Base-by-base conservation (phyloP, 129 eudicot species). In the Centrapalus pauciflorus region DNA sequence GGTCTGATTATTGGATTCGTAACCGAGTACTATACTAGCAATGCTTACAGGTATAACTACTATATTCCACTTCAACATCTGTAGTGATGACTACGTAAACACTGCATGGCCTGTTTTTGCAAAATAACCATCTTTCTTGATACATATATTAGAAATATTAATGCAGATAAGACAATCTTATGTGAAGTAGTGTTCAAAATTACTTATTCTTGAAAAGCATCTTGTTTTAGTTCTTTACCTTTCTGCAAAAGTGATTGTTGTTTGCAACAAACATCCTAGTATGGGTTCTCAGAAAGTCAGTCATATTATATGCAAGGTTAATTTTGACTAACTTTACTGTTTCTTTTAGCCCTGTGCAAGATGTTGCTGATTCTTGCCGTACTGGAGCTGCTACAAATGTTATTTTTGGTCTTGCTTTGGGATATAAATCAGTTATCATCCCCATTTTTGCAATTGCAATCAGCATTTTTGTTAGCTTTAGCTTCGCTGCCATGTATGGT, bases 361-460 rank as follows among this genome's bases (percentile, higher is more conserved):
- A 89, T 55, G 96, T 89, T 70, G 96, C 96, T 55, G 96, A 89
- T 67, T 85, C 96, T 16, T 89, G 96, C 85, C 87, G 93, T 13
- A 89, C 96, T 7, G 96, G 96, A 72, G 96, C 96, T 69, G 96
- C 96, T 14, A 89, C 96, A 30, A 88, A 88, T 64, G 87, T 88
- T 58, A 88, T 88, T n/a, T 89, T 90, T 29, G 97, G 95, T 10
- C 85, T 90, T 58, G 95, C 95, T 3, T 78, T 86, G 81, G 97
- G 95, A 73, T 88, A 88, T 74, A 83, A 88, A 75, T 88, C 96
- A 1, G 96, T 88, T 34, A 88, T 88, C 62, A 77, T 88, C 61
- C 96, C 96, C 1, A 89, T 89, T 66, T 89, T 89, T 24, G 96
- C 96, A 41, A 89, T 89, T 1, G 89, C 93, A 35, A 8, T 78